These are phyloP conservation scores for Penicillium sp. DNA, from an alignment of 2,329 filamentous ascomycete genomes.

Conservation along the genomic window DNA sequence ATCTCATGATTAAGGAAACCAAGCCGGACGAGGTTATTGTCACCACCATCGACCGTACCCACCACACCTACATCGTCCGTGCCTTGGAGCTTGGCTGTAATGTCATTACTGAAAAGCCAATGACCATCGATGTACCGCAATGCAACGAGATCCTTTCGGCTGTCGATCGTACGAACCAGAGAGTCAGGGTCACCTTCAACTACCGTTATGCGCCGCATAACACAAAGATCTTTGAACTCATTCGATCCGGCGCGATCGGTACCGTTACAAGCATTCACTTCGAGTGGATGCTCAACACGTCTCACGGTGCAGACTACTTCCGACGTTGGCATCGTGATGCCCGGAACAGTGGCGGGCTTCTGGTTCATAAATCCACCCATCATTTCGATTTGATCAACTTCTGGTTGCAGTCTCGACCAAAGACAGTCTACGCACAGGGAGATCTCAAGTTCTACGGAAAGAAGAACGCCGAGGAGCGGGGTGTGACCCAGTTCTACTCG, in stretches of 20 bases:
- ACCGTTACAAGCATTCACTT: slow-evolving; percentile 60
- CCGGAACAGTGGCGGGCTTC: slow-evolving; percentile 58
- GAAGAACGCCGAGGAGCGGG: slow-evolving; percentile 60
- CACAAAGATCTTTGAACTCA: slow-evolving; percentile 57
- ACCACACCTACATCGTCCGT: slow-evolving; percentile 60
- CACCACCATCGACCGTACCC: slow-evolving; percentile 63
- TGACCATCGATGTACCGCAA: slow-evolving; percentile 61
- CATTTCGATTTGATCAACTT: slow-evolving; percentile 66
- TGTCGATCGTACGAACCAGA: slow-evolving; percentile 51
- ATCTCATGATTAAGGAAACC: slow-evolving; percentile 56
- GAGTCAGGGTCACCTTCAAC: slow-evolving; percentile 62
- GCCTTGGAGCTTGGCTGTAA: slow-evolving; percentile 61
- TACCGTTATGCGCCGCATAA: slow-evolving; percentile 67
- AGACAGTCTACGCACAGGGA: slow-evolving; percentile 59
- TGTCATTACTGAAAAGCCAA: slow-evolving; percentile 65
- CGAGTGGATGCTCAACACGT: slow-evolving; percentile 64
- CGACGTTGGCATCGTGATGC: slow-evolving; percentile 64
- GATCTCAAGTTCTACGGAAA: slow-evolving; percentile 61
- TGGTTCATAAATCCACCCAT: slow-evolving; percentile 64
- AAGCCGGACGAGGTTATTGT: slow-evolving; percentile 62
- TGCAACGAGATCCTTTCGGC: slow-evolving; percentile 57
- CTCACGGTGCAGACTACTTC: slow-evolving; percentile 63
- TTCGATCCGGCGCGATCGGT: slow-evolving; percentile 57
- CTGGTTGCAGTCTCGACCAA: slow-evolving; percentile 58
- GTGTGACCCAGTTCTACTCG: slow-evolving; percentile 53